phyloP scores from a whole-genome alignment of 2,329 filamentous ascomycete genomes.

The Clonostachys rosea region DNA sequence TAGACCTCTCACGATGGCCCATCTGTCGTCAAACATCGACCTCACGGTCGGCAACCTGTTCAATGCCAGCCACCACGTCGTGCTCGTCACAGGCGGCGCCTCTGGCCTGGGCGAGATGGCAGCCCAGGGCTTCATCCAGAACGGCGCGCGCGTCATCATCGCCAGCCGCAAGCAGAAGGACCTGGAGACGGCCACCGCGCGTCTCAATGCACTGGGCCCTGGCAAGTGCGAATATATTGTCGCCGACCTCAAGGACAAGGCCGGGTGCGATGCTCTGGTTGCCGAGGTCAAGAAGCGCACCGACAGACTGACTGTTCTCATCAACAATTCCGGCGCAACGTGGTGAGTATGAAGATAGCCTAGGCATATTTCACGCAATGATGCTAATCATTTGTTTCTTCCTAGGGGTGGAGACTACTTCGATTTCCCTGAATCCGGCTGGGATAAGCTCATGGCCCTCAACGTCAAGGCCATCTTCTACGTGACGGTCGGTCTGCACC shows the following conservation, averaged over 20 bases:
- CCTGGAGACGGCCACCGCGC: slow-evolving; percentile 53
- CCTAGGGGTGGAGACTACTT: no score
- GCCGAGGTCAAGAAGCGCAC: slow-evolving; percentile 50
- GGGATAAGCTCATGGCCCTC: slow-evolving; percentile 27
- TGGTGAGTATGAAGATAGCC: slow-evolving; percentile 47
- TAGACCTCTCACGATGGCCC: no score
- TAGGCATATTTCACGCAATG: slow-evolving; percentile 60
- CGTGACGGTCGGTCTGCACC: slow-evolving; percentile 56
- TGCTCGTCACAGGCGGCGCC: slow-evolving; percentile 45
- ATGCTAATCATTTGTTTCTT: slow-evolving; percentile 47
- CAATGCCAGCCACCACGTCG: slow-evolving; percentile 33
- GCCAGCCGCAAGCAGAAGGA: slow-evolving; percentile 61
- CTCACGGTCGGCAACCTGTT: slow-evolving; percentile 24
- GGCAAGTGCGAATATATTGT: slow-evolving; percentile 55
- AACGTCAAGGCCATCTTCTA: slow-evolving; percentile 71
- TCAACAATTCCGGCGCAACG: slow-evolving; percentile 70
- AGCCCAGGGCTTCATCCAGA: slow-evolving; percentile 59
- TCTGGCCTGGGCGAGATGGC: slow-evolving; percentile 68
- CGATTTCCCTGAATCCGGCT: no score
- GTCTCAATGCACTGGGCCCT: slow-evolving; percentile 45
- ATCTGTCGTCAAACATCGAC: no score
- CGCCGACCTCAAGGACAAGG: slow-evolving; percentile 59
- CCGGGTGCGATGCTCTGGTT: slow-evolving; percentile 52
- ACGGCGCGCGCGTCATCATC: slow-evolving; percentile 68
- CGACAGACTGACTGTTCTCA: slow-evolving; percentile 42